Percentiles rank a stretch among this genome's conserved stretches.
These are phyloP conservation scores for Vicia villosa DNA, from an alignment of 306 rosid species.

Conservation along the genomic window DNA sequence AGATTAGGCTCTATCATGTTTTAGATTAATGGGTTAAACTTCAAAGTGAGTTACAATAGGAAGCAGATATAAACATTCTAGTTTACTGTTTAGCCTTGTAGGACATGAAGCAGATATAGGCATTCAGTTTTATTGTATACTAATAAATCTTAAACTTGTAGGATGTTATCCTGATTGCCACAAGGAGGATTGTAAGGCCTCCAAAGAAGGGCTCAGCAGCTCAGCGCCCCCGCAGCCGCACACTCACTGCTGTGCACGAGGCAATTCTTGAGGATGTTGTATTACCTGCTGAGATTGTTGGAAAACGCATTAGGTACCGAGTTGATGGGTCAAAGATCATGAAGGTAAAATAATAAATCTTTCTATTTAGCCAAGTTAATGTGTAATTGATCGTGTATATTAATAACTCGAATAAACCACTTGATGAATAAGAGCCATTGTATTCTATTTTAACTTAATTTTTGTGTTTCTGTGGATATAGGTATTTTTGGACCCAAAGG, in stretches of 20 bases:
- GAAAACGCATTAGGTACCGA: slow-evolving; percentile 71
- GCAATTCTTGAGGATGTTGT: slow-evolving; percentile 86
- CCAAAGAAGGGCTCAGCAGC: slow-evolving; percentile 92
- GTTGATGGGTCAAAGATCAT: slow-evolving; percentile 77
- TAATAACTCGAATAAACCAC: background rate
- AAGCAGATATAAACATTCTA: too few relatives aligned
- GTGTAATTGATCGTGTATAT: background rate
- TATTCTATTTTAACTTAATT: background rate
- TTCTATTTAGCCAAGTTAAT: background rate
- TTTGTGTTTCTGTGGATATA: slow-evolving; percentile 9
- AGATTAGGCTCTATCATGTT: too few relatives aligned
- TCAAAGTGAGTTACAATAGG: too few relatives aligned
- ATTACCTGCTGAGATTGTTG: slow-evolving; percentile 88
- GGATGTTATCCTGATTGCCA: slow-evolving; percentile 83
- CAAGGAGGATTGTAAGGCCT: slow-evolving; percentile 82
- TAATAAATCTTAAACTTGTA: slow-evolving; percentile 16
- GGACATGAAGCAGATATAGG: too few relatives aligned
- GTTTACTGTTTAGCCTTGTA: background rate
- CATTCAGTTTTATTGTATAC: background rate
- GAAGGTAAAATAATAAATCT: slow-evolving; percentile 51
- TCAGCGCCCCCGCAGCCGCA: slow-evolving; percentile 81
- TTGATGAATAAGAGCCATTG: background rate
- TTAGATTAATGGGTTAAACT: too few relatives aligned
- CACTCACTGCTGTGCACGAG: slow-evolving; percentile 86
- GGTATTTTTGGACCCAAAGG: slow-evolving; percentile 91